These are phyloP conservation scores for Apostasia shenzhenica DNA, from an alignment of 106 monocot species.

Conservation along the genomic window DNA sequence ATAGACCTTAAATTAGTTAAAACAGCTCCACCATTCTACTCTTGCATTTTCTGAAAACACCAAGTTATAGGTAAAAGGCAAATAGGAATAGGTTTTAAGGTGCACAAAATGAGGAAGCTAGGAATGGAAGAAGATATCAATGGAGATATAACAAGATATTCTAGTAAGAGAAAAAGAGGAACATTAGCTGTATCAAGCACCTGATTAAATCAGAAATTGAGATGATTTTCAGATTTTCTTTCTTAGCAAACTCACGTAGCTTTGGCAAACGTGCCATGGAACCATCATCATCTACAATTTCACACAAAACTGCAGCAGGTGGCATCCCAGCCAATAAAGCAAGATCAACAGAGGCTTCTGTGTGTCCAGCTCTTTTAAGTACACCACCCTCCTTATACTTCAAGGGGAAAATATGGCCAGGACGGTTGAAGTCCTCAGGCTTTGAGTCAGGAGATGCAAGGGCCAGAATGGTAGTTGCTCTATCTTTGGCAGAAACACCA, in stretches of 20 bases:
- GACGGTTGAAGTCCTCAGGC: constrained; percentile 77
- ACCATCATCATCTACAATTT: constrained; percentile 90
- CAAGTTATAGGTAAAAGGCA: too few species aligned
- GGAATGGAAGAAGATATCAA: too few species aligned
- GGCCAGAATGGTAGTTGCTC: constrained; percentile 68
- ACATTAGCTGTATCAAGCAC: constrained; percentile 21
- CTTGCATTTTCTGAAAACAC: too few species aligned
- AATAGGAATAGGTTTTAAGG: too few species aligned
- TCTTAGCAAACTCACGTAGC: constrained; percentile 69
- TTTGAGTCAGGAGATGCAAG: constrained; percentile 74
- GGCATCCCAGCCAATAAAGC: constrained; percentile 70
- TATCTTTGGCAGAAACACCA: constrained; percentile 92
- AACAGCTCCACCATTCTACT: too few species aligned
- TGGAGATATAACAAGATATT: neutral
- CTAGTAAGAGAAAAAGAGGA: neutral
- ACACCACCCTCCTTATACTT: constrained; percentile 95
- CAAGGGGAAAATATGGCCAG: constrained; percentile 94
- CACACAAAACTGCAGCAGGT: constrained; percentile 76
- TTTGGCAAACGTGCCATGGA: constrained; percentile 94
- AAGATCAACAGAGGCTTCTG: constrained; percentile 93
- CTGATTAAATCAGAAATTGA: constrained; percentile 92
- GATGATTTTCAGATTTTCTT: constrained; percentile 82
- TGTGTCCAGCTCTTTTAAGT: constrained; percentile 94
- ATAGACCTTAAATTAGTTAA: too few species aligned
- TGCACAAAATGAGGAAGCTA: too few species aligned